Conservation (phyloP, 2,329 filamentous ascomycete genomes). For the Verticillium tricorpus region DNA sequence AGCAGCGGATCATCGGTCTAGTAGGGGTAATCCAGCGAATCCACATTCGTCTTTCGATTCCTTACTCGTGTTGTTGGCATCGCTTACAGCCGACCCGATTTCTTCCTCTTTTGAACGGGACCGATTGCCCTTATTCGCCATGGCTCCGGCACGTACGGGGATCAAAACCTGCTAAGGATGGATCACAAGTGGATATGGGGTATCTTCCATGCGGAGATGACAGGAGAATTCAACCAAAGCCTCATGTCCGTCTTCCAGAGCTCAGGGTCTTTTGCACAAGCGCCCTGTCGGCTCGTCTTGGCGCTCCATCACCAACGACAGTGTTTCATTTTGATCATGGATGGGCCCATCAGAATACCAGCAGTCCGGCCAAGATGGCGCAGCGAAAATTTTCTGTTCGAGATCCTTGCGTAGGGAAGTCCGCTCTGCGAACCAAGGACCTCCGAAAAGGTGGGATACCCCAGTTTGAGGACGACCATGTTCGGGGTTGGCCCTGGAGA, state of each 20-base stretch:
- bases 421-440: neutral
- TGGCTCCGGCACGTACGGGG: neutral
- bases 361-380: too few relatives aligned
- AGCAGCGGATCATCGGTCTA: neutral
- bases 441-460: neutral
- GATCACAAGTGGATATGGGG: neutral
- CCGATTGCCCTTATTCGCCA: neutral
- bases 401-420: too few relatives aligned
- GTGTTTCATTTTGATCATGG: too few relatives aligned
- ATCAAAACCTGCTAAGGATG: neutral
- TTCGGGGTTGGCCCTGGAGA: neutral
- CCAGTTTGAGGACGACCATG: neutral
- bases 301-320: neutral
- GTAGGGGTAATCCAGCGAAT: neutral
- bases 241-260: neutral
- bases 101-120: neutral
- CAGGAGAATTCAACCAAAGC: neutral
- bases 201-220: neutral
- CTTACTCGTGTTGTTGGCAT: neutral
- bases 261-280: neutral
- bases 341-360: too few relatives aligned
- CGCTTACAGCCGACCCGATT: neutral
- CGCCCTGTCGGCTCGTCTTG: neutral
- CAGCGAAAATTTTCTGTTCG: too few relatives aligned
- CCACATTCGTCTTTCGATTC: neutral